Percentiles rank a stretch among this genome's conserved stretches.
Evolutionary conservation across 176 grass and related monocot genomes (phyloP).

Genomic region (Triticum urartu): DNA sequence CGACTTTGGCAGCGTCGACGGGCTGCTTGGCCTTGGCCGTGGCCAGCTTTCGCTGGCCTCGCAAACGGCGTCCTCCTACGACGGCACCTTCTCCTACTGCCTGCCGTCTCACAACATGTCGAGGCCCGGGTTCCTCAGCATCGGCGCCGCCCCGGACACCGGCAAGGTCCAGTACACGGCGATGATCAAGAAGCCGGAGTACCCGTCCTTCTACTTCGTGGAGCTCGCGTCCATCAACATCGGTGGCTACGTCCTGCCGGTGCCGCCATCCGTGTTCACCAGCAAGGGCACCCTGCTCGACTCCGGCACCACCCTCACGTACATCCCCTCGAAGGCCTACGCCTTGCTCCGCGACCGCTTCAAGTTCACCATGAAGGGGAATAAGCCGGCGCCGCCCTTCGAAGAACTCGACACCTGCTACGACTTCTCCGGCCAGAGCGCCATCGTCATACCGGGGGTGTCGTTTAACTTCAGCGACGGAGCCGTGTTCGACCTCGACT

Average conservation of each 20-base stretch:
- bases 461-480: conserved; percentile 55
- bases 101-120: conserved; percentile 42
- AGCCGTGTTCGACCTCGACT: conserved; percentile 31
- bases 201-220: conserved; percentile 60
- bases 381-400: conserved; percentile 37
- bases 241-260: conserved; percentile 41
- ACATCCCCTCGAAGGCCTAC: conserved; percentile 57
- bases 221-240: conserved; percentile 55
- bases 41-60: conserved; percentile 42
- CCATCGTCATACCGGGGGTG: conserved; percentile 31
- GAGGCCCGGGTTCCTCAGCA: conserved; percentile 44
- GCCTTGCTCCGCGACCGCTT: conserved; percentile 43
- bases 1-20: conserved; percentile 38
- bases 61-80: conserved; percentile 43
- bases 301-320: conserved; percentile 66
- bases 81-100: conserved; percentile 68
- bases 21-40: conserved; percentile 66
- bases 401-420: conserved; percentile 65
- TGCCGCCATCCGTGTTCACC: conserved; percentile 43
- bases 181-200: conserved; percentile 26
- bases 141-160: conserved; percentile 28
- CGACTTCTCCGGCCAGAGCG: conserved; percentile 39
- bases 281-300: conserved; percentile 48
- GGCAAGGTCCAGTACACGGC: conserved; percentile 39
- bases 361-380: conserved; percentile 46